Percentiles rank a stretch among this genome's conserved stretches.
These are phyloP conservation scores for Endogone sp. DNA, from an alignment of 192 early-diverging fungal species.

Conservation along the genomic window DNA sequence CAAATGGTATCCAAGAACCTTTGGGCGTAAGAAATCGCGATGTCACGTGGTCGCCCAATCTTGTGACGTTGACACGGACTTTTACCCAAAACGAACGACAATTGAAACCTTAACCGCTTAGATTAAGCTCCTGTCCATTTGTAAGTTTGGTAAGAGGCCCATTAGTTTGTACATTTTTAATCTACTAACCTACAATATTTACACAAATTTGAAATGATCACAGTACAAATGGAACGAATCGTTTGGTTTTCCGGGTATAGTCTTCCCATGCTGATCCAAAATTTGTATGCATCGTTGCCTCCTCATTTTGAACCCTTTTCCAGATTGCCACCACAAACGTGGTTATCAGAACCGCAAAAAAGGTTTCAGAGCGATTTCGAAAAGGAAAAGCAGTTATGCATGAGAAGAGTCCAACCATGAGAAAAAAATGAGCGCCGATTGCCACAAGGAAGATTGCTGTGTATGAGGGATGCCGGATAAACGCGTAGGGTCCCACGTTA, in stretches of 20 bases:
- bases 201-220: background rate
- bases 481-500: background rate
- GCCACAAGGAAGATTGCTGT: background rate
- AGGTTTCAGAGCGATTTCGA: background rate
- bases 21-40: too few relatives aligned
- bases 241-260: background rate
- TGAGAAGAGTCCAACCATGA: background rate
- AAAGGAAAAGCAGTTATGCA: background rate
- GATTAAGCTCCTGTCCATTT: too few relatives aligned
- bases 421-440: background rate
- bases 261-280: background rate
- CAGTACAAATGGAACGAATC: background rate
- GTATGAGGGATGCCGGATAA: background rate
- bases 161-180: background rate
- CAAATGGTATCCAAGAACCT: too few relatives aligned
- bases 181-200: too few relatives aligned
- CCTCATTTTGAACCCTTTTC: background rate
- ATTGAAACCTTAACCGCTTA: too few relatives aligned
- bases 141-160: too few relatives aligned
- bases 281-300: background rate
- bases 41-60: too few relatives aligned
- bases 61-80: too few relatives aligned
- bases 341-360: background rate
- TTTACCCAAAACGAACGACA: too few relatives aligned
- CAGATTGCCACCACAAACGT: background rate